Evolutionary conservation across 2,329 filamentous ascomycete species (phyloP).

Genomic region (Orbilia ellipsospora): DNA sequence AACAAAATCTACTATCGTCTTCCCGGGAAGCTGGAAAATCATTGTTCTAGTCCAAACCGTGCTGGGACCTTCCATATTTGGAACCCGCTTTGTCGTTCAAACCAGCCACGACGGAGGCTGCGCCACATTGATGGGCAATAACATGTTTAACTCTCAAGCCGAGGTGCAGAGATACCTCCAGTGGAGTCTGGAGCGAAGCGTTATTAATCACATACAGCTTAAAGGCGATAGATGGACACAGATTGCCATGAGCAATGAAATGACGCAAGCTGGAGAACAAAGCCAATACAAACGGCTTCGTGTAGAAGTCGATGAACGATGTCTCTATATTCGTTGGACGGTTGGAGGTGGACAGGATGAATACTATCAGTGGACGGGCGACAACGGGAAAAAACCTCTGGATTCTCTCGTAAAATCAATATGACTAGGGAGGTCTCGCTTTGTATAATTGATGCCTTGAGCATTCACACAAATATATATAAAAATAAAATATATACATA

Average conservation of each 20-base stretch:
- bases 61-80: conserved; percentile 56
- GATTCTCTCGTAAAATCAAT: conserved; percentile 54
- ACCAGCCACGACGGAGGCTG: conserved; percentile 58
- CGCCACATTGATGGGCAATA: conserved; percentile 58
- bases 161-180: conserved; percentile 58
- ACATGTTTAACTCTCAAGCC: conserved; percentile 56
- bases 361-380: conserved; percentile 56
- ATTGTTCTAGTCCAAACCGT: conserved; percentile 57
- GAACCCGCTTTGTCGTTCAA: conserved; percentile 57
- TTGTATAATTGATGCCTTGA: too few species aligned
- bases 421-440: conserved; percentile 4
- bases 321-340: conserved; percentile 57
- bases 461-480: background rate
- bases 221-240: conserved; percentile 56
- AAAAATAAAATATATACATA: background rate
- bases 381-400: conserved; percentile 47
- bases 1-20: conserved; percentile 62
- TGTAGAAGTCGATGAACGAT: conserved; percentile 56
- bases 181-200: conserved; percentile 59
- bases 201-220: conserved; percentile 57
- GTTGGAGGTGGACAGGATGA: conserved; percentile 57
- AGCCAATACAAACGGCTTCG: conserved; percentile 57
- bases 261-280: conserved; percentile 56
- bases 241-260: conserved; percentile 58
- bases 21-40: conserved; percentile 60